Evolutionary conservation across 1,284 basidiomycete species (phyloP), one percentile per base, ranked within the genome.

Genomic region (Moesziomyces antarcticus): DNA sequence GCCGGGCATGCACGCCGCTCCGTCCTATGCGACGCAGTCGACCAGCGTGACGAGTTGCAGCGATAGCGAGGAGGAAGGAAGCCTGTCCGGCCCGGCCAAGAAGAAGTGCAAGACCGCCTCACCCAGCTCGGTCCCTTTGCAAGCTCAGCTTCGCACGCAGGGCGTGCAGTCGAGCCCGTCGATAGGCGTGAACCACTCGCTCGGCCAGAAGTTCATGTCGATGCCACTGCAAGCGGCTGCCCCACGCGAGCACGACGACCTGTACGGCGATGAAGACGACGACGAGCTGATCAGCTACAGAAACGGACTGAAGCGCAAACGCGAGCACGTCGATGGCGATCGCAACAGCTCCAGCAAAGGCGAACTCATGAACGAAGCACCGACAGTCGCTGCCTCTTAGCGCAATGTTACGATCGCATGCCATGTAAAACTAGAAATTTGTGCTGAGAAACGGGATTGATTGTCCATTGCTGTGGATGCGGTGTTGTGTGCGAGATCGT

Each of bases 211-310:
- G 10, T 55, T 25, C 21, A 27, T 24, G 35, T 58, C 63, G 33
- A 14, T 65, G 3, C 56, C 56, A 13, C 43, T 65, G 2, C 63
- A 65, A 14, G 11, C 53, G 25, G 43, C 27, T 10, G 16, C 52
- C 16, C 33, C 52, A 9, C 56, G 56, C 35, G 35, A 45, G 3
- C 51, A 50, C 47, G 56, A 60, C 35, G 56, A 66, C 24, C 49
- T 66, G 11, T 66, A 66, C 35, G 58, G 53, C 18, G 64, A 67
- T 46, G 64, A 56, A 11, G 64, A 67, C 21, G 57, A 60, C 44
- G 64, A 67, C 13, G 64, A 67, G 16, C 57, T 67, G 7, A 40
- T 67, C 53, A 51, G 35, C 49, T 67, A 58, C 27, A 13, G 56
- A 41, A 43, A 47, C 18, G 33, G 16, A 1, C 21, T 61, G 21